Conservation (phyloP, 2,329 filamentous ascomycete genomes). For the Aspergillus bombycis region DNA sequence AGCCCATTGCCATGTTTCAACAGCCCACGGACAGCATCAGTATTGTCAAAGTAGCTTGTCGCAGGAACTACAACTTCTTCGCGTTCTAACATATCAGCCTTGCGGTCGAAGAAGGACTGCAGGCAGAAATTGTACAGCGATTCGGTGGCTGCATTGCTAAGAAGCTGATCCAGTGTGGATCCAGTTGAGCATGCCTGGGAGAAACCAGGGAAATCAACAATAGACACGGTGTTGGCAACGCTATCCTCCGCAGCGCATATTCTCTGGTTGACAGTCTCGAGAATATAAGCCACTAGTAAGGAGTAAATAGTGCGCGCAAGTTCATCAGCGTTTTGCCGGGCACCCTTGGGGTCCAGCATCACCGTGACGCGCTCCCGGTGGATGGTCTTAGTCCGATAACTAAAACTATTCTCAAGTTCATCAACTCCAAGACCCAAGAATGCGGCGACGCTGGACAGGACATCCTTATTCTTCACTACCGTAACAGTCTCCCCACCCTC, state of each 20-base stretch:
- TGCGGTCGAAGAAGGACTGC: conserved; percentile 94
- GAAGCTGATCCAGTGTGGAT: conserved; percentile 84
- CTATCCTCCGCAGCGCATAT: conserved; percentile 85
- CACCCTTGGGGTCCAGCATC: conserved; percentile 91
- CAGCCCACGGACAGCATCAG: conserved; percentile 87
- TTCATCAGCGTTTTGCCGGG: conserved; percentile 89
- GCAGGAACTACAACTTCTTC: conserved; percentile 89
- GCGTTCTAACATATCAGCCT: conserved; percentile 88
- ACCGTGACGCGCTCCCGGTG: conserved; percentile 97
- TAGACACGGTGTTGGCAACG: conserved; percentile 89
- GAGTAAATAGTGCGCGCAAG: conserved; percentile 92
- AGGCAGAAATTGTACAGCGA: conserved; percentile 90
- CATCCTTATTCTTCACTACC: conserved; percentile 90
- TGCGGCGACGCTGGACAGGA: conserved; percentile 82
- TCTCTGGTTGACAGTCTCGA: conserved; percentile 88
- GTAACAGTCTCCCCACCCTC: conserved; percentile 88
- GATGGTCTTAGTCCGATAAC: conserved; percentile 96
- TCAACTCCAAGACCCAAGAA: conserved; percentile 83
- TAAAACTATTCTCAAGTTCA: conserved; percentile 84
- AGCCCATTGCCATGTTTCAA: conserved; percentile 92
- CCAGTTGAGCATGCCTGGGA: conserved; percentile 80
- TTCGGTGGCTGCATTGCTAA: conserved; percentile 93
- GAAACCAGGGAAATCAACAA: conserved; percentile 97
- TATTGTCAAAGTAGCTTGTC: conserved; percentile 98
- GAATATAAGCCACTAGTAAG: conserved; percentile 87